Conservation (phyloP, 1,284 basidiomycete genomes). For the Papiliotrema fonsecae region DNA sequence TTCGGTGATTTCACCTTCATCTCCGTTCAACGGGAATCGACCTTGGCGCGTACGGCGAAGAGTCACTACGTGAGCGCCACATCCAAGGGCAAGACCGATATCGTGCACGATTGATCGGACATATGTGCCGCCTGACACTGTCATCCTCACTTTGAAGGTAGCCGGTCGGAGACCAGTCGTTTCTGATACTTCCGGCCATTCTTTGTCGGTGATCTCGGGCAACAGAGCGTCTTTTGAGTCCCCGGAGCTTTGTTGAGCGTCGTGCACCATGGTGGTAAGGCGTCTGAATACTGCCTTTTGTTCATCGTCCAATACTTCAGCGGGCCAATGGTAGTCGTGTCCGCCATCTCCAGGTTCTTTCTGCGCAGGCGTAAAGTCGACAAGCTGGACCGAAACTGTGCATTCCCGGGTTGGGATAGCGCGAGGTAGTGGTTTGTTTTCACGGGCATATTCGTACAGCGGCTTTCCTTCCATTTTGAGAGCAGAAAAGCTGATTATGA, state of each 20-base stretch:
- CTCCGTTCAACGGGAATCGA: slow-evolving; percentile 58
- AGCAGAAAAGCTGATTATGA: slow-evolving; percentile 83
- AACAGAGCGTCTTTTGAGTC: slow-evolving; percentile 33
- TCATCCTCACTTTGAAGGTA: slow-evolving; percentile 84
- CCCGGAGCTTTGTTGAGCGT: slow-evolving; percentile 37
- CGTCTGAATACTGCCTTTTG: slow-evolving; percentile 66
- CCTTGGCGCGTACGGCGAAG: slow-evolving; percentile 81
- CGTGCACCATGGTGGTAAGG: slow-evolving; percentile 51
- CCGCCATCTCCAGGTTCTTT: slow-evolving; percentile 42
- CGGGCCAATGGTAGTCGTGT: slow-evolving; percentile 65
- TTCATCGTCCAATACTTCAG: slow-evolving; percentile 61
- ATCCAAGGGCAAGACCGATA: slow-evolving; percentile 71
- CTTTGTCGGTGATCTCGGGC: slow-evolving; percentile 28
- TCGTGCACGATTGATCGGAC: slow-evolving; percentile 90
- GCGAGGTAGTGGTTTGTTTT: slow-evolving; percentile 81
- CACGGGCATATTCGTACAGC: slow-evolving; percentile 91
- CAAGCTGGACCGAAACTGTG: slow-evolving; percentile 66
- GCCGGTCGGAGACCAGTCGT: slow-evolving; percentile 53
- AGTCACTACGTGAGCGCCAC: slow-evolving; percentile 85
- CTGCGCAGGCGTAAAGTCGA: slow-evolving; percentile 47
- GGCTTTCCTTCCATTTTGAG: slow-evolving; percentile 97
- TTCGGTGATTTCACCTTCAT: slow-evolving; percentile 22
- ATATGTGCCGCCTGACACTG: slow-evolving; percentile 93
- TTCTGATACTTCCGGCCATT: slow-evolving; percentile 48
- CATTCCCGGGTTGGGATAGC: slow-evolving; percentile 85